A percentile compares a stretch with the other conserved stretches of the same genome.
Conservation (phyloP, 306 rosid species). For the Trifolium subterraneum region DNA sequence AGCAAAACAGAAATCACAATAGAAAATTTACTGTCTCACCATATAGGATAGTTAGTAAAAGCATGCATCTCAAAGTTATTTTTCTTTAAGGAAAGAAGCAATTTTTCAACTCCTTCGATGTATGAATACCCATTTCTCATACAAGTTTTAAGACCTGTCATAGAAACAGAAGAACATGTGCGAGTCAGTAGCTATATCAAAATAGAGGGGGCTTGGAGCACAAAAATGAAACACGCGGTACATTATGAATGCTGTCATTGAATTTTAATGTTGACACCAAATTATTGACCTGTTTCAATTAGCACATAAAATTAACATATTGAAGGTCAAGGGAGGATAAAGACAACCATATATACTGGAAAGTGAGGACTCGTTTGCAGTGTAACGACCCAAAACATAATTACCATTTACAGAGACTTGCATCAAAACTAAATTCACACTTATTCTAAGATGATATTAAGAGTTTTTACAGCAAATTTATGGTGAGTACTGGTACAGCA, state of each 20-base stretch:
- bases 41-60: slow-evolving; percentile 90
- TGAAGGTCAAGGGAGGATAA: slow-evolving; percentile 3
- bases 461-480: background rate
- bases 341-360: background rate
- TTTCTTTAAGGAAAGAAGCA: slow-evolving; percentile 71
- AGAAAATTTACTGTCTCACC: slow-evolving; percentile 54
- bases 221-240: background rate
- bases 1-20: slow-evolving; percentile 36
- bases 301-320: slow-evolving; percentile 20
- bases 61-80: slow-evolving; percentile 91
- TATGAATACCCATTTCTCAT: slow-evolving; percentile 79
- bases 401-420: background rate
- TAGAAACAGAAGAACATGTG: slow-evolving; percentile 36
- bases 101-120: slow-evolving; percentile 74
- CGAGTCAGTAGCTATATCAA: slow-evolving; percentile 33
- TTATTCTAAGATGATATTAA: background rate
- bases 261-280: slow-evolving; percentile 27
- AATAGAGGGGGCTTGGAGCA: slow-evolving; percentile 14
- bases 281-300: background rate
- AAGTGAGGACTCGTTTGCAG: background rate
- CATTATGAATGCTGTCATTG: slow-evolving; percentile 25
- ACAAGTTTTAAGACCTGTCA: slow-evolving; percentile 81
- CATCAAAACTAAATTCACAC: background rate
- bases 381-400: background rate
- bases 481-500: slow-evolving; percentile 4